phyloP scores from a whole-genome alignment of 2,329 filamentous ascomycete species.

The Aspergillus latus region DNA sequence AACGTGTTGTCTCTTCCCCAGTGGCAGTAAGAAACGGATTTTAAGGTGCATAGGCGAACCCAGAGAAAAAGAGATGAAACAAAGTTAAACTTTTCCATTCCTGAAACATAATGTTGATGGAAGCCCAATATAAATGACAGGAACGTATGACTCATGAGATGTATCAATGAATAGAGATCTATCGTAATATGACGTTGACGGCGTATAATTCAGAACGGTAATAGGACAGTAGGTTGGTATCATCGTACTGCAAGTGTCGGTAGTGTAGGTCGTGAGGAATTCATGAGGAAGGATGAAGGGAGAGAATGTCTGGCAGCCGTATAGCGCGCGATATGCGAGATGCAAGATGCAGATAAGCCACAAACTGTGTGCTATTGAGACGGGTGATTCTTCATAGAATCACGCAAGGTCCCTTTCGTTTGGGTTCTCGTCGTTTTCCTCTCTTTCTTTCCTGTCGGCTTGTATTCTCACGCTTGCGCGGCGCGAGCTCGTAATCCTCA shows the following conservation, averaged over 20 bases:
- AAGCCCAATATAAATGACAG: slow-evolving; percentile 24
- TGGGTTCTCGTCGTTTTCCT: slow-evolving; percentile 30
- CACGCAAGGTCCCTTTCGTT: slow-evolving; percentile 40
- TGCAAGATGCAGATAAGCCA: not conserved
- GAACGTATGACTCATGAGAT: slow-evolving; percentile 22
- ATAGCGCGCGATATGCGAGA: slow-evolving; percentile 3
- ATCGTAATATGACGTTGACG: slow-evolving; percentile 26
- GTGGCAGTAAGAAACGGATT: not conserved
- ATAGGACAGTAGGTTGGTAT: slow-evolving; percentile 32
- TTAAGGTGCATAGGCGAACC: not conserved
- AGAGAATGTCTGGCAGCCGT: not conserved
- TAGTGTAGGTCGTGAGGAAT: slow-evolving; percentile 11
- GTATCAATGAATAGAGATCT: slow-evolving; percentile 32
- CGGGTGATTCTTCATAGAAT: slow-evolving; percentile 33
- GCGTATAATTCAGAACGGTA: slow-evolving; percentile 19
- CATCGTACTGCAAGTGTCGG: slow-evolving; percentile 16
- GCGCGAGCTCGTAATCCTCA: slow-evolving; percentile 26
- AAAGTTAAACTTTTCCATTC: slow-evolving; percentile 24
- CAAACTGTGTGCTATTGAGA: not conserved
- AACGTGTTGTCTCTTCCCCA: too few relatives aligned
- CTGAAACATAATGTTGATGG: slow-evolving; percentile 13
- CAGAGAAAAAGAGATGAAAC: slow-evolving; percentile 21
- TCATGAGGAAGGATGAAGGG: slow-evolving; percentile 5
- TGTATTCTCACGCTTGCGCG: slow-evolving; percentile 37
- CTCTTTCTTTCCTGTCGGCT: slow-evolving; percentile 37